Conservation (phyloP, 176 grass and related monocot species). For the Hordeum marinum region DNA sequence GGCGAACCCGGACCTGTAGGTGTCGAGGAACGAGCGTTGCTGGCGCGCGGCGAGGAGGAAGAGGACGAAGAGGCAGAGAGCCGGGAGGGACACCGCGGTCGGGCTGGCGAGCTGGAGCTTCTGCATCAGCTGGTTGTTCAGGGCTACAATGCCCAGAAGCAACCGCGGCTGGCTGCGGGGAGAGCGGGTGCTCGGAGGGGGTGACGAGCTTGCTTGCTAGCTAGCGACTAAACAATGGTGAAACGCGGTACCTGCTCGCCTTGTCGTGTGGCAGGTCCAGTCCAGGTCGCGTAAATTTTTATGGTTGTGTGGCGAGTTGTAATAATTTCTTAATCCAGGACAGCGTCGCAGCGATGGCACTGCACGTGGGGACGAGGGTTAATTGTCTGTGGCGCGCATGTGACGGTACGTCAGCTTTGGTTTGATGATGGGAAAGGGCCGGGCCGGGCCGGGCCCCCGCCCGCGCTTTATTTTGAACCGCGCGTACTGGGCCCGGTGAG, state of each 20-base stretch:
- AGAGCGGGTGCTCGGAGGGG: neutral
- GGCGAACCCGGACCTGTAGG: neutral
- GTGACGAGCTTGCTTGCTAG: neutral
- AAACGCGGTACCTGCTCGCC: neutral
- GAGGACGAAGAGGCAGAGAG: conserved; percentile 1
- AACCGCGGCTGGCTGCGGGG: neutral
- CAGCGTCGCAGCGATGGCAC: neutral
- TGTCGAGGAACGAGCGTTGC: neutral
- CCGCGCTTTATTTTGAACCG: neutral
- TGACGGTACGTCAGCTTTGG: neutral
- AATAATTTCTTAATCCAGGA: neutral
- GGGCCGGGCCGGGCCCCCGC: neutral
- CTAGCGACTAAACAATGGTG: neutral
- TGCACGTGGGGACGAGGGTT: neutral
- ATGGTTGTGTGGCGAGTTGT: neutral
- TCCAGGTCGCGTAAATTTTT: neutral
- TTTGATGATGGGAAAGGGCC: neutral
- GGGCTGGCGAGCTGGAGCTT: conserved; percentile 30
- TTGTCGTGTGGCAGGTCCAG: neutral
- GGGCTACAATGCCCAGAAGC: neutral
- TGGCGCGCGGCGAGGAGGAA: conserved; percentile 10
- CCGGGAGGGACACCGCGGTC: conserved; percentile 7
- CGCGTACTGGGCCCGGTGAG: neutral
- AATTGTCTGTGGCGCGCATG: neutral
- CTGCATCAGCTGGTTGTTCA: neutral